Percentiles rank a stretch among this genome's conserved stretches.
These are phyloP conservation scores for Comarum palustre DNA, from an alignment of 306 rosid species.

Conservation along the genomic window DNA sequence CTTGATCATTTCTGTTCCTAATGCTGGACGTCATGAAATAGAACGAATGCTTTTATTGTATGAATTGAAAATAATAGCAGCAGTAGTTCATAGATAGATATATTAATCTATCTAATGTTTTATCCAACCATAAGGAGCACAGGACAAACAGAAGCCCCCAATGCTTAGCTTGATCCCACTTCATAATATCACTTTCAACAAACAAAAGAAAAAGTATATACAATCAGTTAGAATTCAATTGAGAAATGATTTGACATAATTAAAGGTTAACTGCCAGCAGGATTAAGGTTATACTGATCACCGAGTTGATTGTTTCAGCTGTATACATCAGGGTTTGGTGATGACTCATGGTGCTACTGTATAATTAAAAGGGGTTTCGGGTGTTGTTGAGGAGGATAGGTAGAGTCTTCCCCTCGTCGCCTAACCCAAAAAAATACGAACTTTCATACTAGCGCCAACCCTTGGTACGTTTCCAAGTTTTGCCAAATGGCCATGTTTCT, in stretches of 20 bases:
- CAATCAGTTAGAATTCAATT: conserved; percentile 24
- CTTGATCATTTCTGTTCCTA: neutral
- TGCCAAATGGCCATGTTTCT: conserved; percentile 32
- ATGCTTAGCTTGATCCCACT: conserved; percentile 39
- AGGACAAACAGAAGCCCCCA: conserved; percentile 8
- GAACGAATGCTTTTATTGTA: neutral
- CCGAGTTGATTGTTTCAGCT: conserved; percentile 30
- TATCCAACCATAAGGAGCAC: conserved; percentile 19
- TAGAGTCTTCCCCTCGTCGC: conserved; percentile 37
- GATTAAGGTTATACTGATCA: conserved; percentile 17
- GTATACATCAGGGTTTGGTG: conserved; percentile 12
- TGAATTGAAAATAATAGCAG: neutral
- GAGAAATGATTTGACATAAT: conserved; percentile 26
- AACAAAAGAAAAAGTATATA: neutral
- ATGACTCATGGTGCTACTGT: neutral
- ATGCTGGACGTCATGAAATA: neutral
- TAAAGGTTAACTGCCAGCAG: neutral
- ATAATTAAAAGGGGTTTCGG: conserved; percentile 8
- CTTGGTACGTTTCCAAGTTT: conserved; percentile 14
- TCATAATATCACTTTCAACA: conserved; percentile 30
- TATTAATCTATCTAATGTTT: conserved; percentile 22
- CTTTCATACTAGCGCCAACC: neutral
- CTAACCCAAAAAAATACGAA: conserved; percentile 8
- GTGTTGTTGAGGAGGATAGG: conserved; percentile 37
- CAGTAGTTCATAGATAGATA: neutral